These are phyloP conservation scores for Penicillium sp. DNA, from an alignment of 2,329 filamentous ascomycete species.

Conservation along the genomic window DNA sequence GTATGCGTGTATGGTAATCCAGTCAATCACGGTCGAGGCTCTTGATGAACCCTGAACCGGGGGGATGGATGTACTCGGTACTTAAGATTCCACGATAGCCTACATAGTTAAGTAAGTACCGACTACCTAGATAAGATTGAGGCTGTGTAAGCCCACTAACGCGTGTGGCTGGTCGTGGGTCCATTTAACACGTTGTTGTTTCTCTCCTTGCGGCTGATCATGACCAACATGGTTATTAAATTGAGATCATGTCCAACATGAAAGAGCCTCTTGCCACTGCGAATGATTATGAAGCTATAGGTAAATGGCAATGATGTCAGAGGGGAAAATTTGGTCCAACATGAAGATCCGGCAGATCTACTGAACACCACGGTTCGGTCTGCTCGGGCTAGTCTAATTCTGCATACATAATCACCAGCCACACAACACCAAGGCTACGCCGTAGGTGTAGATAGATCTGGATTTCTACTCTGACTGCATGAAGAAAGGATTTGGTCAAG, in stretches of 20 bases:
- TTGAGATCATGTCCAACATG: not conserved
- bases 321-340: not conserved
- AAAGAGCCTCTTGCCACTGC: not conserved
- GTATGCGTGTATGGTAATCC: not conserved
- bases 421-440: not conserved
- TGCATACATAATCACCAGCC: not conserved
- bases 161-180: conserved; percentile 21
- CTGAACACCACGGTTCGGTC: not conserved
- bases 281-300: not conserved
- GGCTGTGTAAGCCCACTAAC: conserved; percentile 25
- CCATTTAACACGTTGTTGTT: conserved; percentile 14
- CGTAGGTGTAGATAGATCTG: not conserved
- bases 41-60: conserved; percentile 19
- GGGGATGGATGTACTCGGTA: conserved; percentile 11
- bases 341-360: not conserved
- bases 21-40: conserved; percentile 23
- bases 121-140: conserved; percentile 18
- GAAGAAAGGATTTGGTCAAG: not conserved
- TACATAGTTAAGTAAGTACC: not conserved
- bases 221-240: not conserved
- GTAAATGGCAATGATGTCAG: not conserved
- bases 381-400: not conserved
- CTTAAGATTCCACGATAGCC: not conserved
- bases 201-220: conserved; percentile 1
- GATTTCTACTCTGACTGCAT: not conserved